Percentiles rank a stretch among this genome's conserved stretches.
These are phyloP conservation scores for Clarireedia hainanense DNA, from an alignment of 2,329 filamentous ascomycete genomes.

Conservation along the genomic window DNA sequence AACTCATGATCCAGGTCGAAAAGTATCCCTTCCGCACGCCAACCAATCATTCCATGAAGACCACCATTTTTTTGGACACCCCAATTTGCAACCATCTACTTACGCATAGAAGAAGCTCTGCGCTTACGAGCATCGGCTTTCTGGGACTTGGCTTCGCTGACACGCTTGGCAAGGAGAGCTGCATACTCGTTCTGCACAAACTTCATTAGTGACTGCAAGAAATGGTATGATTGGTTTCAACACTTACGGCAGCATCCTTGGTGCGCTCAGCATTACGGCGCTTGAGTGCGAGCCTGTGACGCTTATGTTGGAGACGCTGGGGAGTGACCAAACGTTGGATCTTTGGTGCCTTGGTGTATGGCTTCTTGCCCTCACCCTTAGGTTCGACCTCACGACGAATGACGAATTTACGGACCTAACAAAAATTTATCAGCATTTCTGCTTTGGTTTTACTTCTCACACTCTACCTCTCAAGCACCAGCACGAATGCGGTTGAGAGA, in stretches of 20 bases:
- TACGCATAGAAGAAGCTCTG: conserved; percentile 89
- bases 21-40: conserved; percentile 5
- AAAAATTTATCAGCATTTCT: conserved; percentile 22
- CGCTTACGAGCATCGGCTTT: conserved; percentile 95
- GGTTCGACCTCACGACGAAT: conserved; percentile 97
- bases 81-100: conserved; percentile 43
- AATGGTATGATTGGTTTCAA: background rate
- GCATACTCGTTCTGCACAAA: conserved; percentile 81
- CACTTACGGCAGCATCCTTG: conserved; percentile 96
- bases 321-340: conserved; percentile 99
- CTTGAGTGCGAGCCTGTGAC: conserved; percentile 96
- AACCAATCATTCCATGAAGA: conserved; percentile 2
- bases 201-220: background rate
- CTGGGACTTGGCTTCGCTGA: conserved; percentile 89
- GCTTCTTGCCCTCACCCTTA: conserved; percentile 94
- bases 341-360: conserved; percentile 99
- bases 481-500: conserved; percentile 23
- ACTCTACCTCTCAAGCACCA: conserved; percentile 39
- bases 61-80: background rate
- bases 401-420: conserved; percentile 96
- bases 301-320: conserved; percentile 99
- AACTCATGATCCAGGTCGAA: conserved; percentile 4
- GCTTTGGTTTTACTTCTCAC: conserved; percentile 38
- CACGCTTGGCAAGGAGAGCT: conserved; percentile 92
- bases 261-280: conserved; percentile 92